phyloP scores from a whole-genome alignment of 345 rosid species.

The Citrus inodora region DNA sequence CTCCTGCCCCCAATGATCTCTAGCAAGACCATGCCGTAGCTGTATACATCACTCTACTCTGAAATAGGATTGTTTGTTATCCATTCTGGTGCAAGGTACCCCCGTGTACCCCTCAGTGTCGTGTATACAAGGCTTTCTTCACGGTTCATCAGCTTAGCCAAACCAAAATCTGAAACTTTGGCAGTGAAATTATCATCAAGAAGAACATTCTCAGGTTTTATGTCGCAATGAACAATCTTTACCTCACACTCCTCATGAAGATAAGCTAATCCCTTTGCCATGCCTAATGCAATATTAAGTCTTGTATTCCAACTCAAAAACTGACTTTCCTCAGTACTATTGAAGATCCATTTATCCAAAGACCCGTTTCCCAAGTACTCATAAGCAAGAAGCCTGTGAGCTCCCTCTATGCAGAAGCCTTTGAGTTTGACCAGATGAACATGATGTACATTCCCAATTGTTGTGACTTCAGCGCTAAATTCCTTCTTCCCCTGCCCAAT shows the following conservation, averaged over 20 bases:
- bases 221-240: constrained; percentile 49
- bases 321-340: constrained; percentile 17
- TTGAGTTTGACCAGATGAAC: constrained; percentile 51
- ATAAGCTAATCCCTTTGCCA: constrained; percentile 49
- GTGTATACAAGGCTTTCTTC: constrained; percentile 48
- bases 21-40: constrained; percentile 50
- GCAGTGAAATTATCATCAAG: constrained; percentile 42
- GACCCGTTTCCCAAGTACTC: constrained; percentile 56
- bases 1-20: constrained; percentile 61
- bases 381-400: constrained; percentile 52
- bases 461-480: constrained; percentile 53
- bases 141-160: constrained; percentile 48
- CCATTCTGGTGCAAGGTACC: constrained; percentile 71
- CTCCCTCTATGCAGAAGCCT: constrained; percentile 53
- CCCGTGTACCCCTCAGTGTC: constrained; percentile 52
- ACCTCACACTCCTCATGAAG: constrained; percentile 52
- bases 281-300: constrained; percentile 39
- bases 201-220: constrained; percentile 50
- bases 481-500: constrained; percentile 50
- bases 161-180: constrained; percentile 51
- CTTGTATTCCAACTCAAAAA: constrained; percentile 42
- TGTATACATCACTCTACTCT: constrained; percentile 52
- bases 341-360: constrained; percentile 50
- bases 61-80: constrained; percentile 47
- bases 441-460: constrained; percentile 50